phyloP scores from a whole-genome alignment of 163 green algal species.

The Chlamydomonas reinhardtii region DNA sequence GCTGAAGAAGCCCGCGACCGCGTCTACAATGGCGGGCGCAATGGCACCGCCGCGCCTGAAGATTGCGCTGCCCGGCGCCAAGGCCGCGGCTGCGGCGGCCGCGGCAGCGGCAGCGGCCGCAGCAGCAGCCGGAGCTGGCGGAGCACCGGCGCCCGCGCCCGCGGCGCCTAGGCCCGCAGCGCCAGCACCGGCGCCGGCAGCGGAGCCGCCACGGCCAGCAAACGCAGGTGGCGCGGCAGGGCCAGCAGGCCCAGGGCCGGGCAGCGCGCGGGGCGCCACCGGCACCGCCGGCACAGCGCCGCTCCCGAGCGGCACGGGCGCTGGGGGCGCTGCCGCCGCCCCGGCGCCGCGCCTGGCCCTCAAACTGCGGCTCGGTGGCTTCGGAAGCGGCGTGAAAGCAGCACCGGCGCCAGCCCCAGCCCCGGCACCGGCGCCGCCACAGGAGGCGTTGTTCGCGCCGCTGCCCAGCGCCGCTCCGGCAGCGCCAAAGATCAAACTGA shows the following conservation, averaged over 20 bases:
- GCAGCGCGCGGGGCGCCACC: neutral
- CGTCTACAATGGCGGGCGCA: neutral
- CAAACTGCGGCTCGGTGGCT: neutral
- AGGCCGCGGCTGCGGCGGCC: conserved; percentile 13
- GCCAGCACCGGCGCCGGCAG: neutral
- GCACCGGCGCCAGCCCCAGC: neutral
- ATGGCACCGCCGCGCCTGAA: conserved; percentile 37
- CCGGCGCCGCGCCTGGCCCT: neutral
- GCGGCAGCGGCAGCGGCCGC: conserved; percentile 3
- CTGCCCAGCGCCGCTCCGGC: neutral
- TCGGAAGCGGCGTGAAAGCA: neutral
- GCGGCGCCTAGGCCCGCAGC: neutral
- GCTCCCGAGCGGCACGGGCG: neutral
- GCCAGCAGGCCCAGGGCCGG: neutral
- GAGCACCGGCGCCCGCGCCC: neutral
- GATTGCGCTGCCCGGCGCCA: conserved; percentile 17
- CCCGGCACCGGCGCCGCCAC: neutral
- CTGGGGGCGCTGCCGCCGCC: neutral
- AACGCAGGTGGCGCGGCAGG: neutral
- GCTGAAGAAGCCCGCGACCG: neutral
- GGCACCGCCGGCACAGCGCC: neutral
- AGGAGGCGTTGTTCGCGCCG: conserved; percentile 5
- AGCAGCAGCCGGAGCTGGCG: neutral
- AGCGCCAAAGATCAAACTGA: conserved; percentile 30
- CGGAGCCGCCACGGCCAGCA: neutral